Evolutionary conservation across 306 rosid species (phyloP).

Genomic region (Inga leiocalycina): DNA sequence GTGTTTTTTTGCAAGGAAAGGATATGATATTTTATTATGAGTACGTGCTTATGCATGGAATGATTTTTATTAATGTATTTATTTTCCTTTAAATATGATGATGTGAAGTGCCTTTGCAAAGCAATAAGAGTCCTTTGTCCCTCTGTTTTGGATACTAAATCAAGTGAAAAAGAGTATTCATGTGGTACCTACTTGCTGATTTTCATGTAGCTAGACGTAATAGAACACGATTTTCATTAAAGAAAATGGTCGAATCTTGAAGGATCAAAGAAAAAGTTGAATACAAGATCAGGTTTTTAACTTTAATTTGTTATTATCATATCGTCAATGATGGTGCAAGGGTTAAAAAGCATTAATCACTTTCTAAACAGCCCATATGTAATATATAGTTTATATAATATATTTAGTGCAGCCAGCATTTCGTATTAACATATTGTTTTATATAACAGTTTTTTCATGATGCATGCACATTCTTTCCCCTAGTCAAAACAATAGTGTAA

Average conservation of each 20-base stretch:
- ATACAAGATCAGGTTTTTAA: conserved; percentile 29
- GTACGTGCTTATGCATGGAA: conserved; percentile 1
- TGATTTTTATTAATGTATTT: background rate
- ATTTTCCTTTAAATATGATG: background rate
- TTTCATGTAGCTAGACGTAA: background rate
- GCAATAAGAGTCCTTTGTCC: background rate
- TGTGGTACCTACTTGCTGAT: conserved; percentile 22
- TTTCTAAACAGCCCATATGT: background rate
- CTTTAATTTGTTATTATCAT: conserved; percentile 24
- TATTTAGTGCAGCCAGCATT: background rate
- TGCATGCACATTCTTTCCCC: background rate
- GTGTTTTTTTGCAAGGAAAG: background rate
- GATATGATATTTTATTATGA: conserved; percentile 30
- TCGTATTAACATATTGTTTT: background rate
- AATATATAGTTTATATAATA: background rate
- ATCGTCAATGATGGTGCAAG: conserved; percentile 9
- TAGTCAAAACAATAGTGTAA: background rate
- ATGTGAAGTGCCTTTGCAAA: background rate
- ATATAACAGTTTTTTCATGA: background rate
- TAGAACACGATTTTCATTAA: background rate
- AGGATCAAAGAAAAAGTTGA: conserved; percentile 21
- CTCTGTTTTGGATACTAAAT: conserved; percentile 22
- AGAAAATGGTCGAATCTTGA: background rate
- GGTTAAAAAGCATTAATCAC: background rate
- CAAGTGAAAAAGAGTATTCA: conserved; percentile 19